Percentiles rank a stretch among this genome's conserved stretches.
phyloP scores from a whole-genome alignment of 2,329 filamentous ascomycete species.

The Paracoccidioides lutzii region DNA sequence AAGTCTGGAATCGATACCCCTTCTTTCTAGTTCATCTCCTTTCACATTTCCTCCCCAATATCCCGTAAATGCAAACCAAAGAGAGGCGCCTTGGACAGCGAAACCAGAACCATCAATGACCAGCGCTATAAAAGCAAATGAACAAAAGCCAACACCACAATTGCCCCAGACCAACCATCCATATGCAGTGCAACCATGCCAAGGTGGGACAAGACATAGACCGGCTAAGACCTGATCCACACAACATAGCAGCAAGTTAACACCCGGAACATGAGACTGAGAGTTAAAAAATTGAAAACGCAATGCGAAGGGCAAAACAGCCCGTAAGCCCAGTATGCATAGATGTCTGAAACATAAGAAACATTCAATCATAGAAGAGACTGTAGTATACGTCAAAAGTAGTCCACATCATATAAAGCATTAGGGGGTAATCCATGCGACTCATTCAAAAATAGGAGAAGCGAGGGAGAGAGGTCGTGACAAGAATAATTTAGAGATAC shows the following conservation, averaged over 20 bases:
- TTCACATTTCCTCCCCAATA: neutral
- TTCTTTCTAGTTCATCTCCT: neutral
- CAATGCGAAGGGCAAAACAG: neutral
- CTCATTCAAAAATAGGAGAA: neutral
- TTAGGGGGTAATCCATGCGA: no score
- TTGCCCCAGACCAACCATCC: neutral
- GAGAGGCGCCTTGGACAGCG: neutral
- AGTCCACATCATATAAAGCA: no score
- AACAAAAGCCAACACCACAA: neutral
- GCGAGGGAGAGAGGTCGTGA: neutral
- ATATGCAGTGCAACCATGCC: constrained; percentile 2
- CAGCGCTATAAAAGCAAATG: neutral
- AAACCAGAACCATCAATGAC: neutral
- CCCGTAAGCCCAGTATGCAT: no score
- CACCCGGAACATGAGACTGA: neutral
- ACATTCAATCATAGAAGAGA: no score
- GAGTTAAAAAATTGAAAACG: neutral
- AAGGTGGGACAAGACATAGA: neutral
- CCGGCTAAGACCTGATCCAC: constrained; percentile 1
- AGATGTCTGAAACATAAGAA: no score
- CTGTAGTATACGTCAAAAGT: no score
- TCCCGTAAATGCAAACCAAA: neutral
- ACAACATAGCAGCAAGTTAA: neutral
- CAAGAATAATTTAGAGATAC: constrained; percentile 21
- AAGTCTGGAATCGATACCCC: neutral